A percentile compares a stretch with the other conserved stretches of the same genome.
Conservation (phyloP, 805 yeast genomes). For the Sugiyamaella floridensis region DNA sequence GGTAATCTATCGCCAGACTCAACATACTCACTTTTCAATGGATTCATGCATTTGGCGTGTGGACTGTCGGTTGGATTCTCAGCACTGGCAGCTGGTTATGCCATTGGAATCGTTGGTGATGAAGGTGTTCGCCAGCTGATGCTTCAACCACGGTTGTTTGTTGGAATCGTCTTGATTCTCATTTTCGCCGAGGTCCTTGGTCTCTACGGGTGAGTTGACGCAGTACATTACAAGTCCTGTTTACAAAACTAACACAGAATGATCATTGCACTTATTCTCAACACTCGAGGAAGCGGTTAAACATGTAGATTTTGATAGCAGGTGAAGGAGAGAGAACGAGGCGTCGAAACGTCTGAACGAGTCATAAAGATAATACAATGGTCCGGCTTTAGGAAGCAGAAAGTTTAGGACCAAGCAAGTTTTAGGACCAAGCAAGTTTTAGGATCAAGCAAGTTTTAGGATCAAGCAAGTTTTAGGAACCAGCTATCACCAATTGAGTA, state of each 20-base stretch:
- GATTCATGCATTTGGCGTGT: conserved; percentile 97
- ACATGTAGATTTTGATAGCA: neutral
- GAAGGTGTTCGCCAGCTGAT: conserved; percentile 83
- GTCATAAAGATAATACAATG: neutral
- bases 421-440: neutral
- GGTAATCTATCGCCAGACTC: conserved; percentile 67
- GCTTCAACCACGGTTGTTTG: conserved; percentile 84
- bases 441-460: too few relatives aligned
- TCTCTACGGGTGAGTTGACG: conserved; percentile 51
- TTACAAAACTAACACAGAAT: conserved; percentile 34
- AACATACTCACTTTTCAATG: conserved; percentile 81
- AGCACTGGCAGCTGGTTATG: conserved; percentile 93
- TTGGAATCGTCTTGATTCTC: conserved; percentile 80
- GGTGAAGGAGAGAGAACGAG: neutral
- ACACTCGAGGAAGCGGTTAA: conserved; percentile 75
- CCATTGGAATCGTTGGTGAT: conserved; percentile 91
- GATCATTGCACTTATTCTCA: conserved; percentile 88
- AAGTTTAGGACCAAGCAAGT: too few relatives aligned
- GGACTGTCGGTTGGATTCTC: conserved; percentile 96
- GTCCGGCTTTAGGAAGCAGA: neutral
- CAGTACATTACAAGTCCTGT: neutral
- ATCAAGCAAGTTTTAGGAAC: neutral
- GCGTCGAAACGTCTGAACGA: neutral
- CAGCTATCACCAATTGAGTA: too few relatives aligned
- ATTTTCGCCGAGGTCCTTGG: conserved; percentile 91